phyloP scores from a whole-genome alignment of 805 yeast species.

The Cyberlindnera japonica region DNA sequence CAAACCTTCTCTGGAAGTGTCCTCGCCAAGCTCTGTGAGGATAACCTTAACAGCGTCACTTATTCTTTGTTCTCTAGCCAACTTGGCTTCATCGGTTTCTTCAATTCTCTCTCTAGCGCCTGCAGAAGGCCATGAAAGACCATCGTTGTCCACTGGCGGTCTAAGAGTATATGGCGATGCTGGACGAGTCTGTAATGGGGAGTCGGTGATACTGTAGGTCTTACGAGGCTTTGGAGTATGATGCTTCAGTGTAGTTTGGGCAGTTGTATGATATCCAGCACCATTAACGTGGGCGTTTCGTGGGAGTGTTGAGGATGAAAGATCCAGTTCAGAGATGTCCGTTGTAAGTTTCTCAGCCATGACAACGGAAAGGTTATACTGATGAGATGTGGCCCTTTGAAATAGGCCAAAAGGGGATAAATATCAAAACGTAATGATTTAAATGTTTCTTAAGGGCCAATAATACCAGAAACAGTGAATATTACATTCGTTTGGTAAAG shows the following conservation, averaged over 20 bases:
- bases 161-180: constrained; percentile 79
- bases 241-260: constrained; percentile 17
- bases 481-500: too few species aligned
- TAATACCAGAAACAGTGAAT: too few species aligned
- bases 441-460: too few species aligned
- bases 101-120: constrained; percentile 81
- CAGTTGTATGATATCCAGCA: constrained; percentile 20
- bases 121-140: constrained; percentile 87
- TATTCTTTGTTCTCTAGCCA: constrained; percentile 67
- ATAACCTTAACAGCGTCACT: constrained; percentile 72
- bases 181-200: constrained; percentile 47
- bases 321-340: constrained; percentile 18
- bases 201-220: constrained; percentile 1
- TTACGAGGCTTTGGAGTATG: constrained; percentile 13
- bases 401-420: constrained; percentile 1
- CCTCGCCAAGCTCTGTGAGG: constrained; percentile 86
- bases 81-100: constrained; percentile 60
- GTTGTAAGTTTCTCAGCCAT: constrained; percentile 16
- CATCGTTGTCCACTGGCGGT: constrained; percentile 87
- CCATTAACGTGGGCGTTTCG: constrained; percentile 19
- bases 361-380: background rate
- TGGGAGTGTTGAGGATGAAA: constrained; percentile 6
- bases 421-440: too few species aligned
- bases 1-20: constrained; percentile 81
- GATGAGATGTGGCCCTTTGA: background rate